These are phyloP conservation scores for Pythium rishiriense DNA, from an alignment of 352 stramenopile genomes.

Conservation along the genomic window DNA sequence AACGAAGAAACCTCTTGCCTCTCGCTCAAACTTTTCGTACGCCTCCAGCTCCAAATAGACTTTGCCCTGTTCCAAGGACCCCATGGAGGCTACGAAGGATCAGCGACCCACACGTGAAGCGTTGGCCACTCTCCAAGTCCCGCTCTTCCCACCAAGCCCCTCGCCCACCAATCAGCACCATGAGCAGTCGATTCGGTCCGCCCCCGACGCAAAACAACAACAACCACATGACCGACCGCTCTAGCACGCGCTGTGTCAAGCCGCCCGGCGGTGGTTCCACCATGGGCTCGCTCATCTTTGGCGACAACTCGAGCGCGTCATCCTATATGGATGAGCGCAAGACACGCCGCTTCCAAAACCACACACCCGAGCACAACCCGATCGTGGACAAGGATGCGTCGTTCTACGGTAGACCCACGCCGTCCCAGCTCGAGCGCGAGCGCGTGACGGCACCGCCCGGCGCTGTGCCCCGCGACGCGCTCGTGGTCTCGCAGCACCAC, in stretches of 20 bases:
- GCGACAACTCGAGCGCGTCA: constrained; percentile 19
- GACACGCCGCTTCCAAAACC: constrained; percentile 38
- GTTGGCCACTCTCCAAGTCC: constrained; percentile 11
- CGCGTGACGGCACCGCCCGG: constrained; percentile 40
- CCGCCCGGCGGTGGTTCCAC: constrained; percentile 48
- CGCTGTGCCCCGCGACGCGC: constrained; percentile 36
- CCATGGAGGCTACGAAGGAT: not conserved
- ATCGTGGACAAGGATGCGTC: constrained; percentile 40
- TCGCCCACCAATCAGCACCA: not conserved
- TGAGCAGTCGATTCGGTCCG: constrained; percentile 30
- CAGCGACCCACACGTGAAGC: not conserved
- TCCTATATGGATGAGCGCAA: constrained; percentile 56
- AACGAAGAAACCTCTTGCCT: not conserved
- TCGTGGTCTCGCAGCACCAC: constrained; percentile 18
- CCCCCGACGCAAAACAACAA: constrained; percentile 40
- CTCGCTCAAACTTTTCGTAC: not conserved
- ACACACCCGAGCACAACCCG: constrained; percentile 40
- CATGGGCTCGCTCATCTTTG: constrained; percentile 53
- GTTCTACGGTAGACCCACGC: constrained; percentile 41
- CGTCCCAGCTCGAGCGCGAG: constrained; percentile 43
- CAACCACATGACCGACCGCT: constrained; percentile 47
- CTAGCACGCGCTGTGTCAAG: constrained; percentile 45
- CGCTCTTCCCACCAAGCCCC: constrained; percentile 5
- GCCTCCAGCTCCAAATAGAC: constrained; percentile 7
- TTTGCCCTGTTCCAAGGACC: not conserved